These are phyloP conservation scores for Polygonum aviculare DNA, from an alignment of 148 eudicot genomes.

Conservation along the genomic window DNA sequence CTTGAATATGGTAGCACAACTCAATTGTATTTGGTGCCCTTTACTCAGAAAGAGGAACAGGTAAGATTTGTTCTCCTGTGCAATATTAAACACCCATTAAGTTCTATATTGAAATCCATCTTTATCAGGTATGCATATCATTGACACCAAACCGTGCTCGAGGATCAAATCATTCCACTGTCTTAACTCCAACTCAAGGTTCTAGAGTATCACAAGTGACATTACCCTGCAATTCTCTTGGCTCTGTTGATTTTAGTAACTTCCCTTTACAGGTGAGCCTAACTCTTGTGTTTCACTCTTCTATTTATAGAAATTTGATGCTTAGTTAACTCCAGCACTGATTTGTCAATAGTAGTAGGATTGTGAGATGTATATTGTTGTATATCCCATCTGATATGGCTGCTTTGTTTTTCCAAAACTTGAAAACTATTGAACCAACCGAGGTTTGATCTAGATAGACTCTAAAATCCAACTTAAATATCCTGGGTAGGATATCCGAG, in stretches of 20 bases:
- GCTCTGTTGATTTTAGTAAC: conserved; percentile 80
- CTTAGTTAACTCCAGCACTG: background rate
- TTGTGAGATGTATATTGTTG: background rate
- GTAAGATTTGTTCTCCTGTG: conserved; percentile 24
- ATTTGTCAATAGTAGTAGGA: background rate
- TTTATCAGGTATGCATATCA: conserved; percentile 57
- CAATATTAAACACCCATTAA: background rate
- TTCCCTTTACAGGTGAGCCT: conserved; percentile 78
- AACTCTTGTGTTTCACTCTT: conserved; percentile 1
- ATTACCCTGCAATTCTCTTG: conserved; percentile 86
- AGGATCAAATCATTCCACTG: conserved; percentile 49
- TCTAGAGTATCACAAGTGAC: conserved; percentile 76
- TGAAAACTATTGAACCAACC: background rate
- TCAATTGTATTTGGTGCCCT: conserved; percentile 83
- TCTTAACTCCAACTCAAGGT: conserved; percentile 52
- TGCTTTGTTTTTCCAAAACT: background rate
- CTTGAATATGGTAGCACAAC: conserved; percentile 97
- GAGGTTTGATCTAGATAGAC: background rate
- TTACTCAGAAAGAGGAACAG: conserved; percentile 71
- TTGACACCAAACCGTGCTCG: conserved; percentile 63
- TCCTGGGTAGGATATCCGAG: background rate
- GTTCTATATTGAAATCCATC: conserved; percentile 14
- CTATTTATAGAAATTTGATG: background rate
- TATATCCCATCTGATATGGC: background rate
- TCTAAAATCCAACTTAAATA: background rate